Evolutionary conservation across 306 rosid species (phyloP).

Genomic region (Medicago arabica): DNA sequence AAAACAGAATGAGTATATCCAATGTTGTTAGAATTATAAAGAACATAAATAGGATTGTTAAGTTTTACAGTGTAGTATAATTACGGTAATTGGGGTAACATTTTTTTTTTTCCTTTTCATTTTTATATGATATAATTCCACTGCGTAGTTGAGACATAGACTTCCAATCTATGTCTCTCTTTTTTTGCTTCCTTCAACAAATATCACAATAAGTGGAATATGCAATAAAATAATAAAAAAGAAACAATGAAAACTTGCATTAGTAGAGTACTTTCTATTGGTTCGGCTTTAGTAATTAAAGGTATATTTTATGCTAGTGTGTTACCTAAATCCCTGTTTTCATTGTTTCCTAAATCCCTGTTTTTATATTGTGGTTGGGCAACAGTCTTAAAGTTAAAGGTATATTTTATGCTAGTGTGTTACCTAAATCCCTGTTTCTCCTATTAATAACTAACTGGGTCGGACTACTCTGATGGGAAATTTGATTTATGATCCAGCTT

Average conservation of each 20-base stretch:
- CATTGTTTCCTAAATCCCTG: no score
- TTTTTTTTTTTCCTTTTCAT: not conserved
- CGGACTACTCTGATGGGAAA: not conserved
- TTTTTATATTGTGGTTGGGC: no score
- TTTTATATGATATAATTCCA: not conserved
- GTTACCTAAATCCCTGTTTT: not conserved
- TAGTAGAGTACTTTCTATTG: not conserved
- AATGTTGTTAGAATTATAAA: not conserved
- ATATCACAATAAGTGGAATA: not conserved
- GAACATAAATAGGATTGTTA: not conserved
- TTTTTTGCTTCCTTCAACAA: not conserved
- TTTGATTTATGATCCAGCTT: not conserved
- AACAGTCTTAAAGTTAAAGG: not conserved
- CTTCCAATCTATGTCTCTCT: not conserved
- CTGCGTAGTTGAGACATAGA: not conserved
- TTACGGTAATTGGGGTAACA: not conserved
- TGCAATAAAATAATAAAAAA: not conserved
- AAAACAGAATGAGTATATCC: not conserved
- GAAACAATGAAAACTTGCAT: not conserved
- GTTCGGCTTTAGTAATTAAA: slow-evolving; percentile 3
- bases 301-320: not conserved
- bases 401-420: not conserved
- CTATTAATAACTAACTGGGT: not conserved
- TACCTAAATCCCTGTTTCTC: not conserved
- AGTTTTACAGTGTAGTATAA: not conserved